A percentile compares a stretch with the other conserved stretches of the same genome.
These are phyloP conservation scores for Gastrolobium villosum DNA, from an alignment of 306 rosid species.

Conservation along the genomic window DNA sequence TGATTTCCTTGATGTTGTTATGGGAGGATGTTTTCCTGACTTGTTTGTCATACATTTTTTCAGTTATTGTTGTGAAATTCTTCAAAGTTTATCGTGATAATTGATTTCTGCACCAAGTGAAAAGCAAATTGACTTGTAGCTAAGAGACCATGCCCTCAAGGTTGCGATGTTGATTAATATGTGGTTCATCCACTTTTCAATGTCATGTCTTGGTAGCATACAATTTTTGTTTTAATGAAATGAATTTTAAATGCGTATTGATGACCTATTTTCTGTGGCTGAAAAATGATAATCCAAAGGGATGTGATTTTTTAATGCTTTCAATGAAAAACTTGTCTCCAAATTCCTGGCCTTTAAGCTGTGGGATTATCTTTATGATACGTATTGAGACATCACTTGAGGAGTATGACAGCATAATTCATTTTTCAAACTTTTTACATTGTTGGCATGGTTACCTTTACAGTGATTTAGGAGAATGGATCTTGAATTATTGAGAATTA, in stretches of 20 bases:
- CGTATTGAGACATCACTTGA: not conserved
- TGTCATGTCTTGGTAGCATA: constrained; percentile 26
- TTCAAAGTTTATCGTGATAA: constrained; percentile 46
- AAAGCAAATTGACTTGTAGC: constrained; percentile 44
- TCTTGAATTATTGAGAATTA: constrained; percentile 35
- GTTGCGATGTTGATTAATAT: constrained; percentile 32
- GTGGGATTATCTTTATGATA: constrained; percentile 1
- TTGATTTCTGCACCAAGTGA: constrained; percentile 51
- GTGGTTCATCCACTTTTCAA: constrained; percentile 30
- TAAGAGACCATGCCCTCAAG: constrained; percentile 23
- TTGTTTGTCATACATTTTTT: constrained; percentile 38
- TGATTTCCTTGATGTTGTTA: constrained; percentile 44
- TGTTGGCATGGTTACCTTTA: not conserved
- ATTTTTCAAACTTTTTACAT: constrained; percentile 17
- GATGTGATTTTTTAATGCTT: constrained; percentile 9
- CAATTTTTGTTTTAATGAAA: not conserved
- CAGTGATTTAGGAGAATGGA: not conserved
- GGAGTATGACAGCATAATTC: not conserved
- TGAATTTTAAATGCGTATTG: constrained; percentile 14
- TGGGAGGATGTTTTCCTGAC: constrained; percentile 43
- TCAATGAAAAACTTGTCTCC: constrained; percentile 7
- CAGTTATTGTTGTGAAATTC: constrained; percentile 38
- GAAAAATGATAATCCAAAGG: not conserved
- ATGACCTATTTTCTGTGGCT: not conserved
- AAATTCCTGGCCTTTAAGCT: not conserved